Conservation (phyloP, 202 grass and related monocot genomes). For the Schoenoplectus triqueter region DNA sequence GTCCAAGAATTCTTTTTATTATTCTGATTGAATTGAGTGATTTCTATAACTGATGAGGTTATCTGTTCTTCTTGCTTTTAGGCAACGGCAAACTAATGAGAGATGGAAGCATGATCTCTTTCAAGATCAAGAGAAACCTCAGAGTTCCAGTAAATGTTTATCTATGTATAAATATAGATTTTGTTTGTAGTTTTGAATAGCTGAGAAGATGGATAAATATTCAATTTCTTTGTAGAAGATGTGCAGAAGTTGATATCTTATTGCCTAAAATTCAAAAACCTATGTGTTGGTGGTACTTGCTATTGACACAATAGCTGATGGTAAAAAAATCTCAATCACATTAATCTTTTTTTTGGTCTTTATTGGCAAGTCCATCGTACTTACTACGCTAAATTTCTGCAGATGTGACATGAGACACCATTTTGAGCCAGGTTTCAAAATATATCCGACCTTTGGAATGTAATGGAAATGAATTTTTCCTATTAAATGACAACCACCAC, state of each 20-base stretch:
- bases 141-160: slow-evolving; percentile 63
- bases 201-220: background rate
- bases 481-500: no score
- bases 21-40: slow-evolving; percentile 6
- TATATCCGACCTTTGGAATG: no score
- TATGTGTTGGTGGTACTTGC: no score
- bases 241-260: background rate
- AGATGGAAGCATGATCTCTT: slow-evolving; percentile 99
- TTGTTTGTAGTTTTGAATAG: background rate
- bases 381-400: no score
- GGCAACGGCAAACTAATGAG: slow-evolving; percentile 87
- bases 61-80: slow-evolving; percentile 42
- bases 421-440: no score
- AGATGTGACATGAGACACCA: no score
- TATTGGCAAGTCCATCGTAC: no score
- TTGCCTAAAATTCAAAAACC: no score
- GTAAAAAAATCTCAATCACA: no score
- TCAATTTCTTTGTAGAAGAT: background rate
- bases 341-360: no score
- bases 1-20: background rate
- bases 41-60: background rate
- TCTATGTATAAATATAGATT: slow-evolving; percentile 35
- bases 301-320: no score
- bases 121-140: slow-evolving; percentile 53
- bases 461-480: no score